A percentile compares a stretch with the other conserved stretches of the same genome.
Evolutionary conservation across 257 asterid species (phyloP).

Genomic region (Solanum gandarillasii): DNA sequence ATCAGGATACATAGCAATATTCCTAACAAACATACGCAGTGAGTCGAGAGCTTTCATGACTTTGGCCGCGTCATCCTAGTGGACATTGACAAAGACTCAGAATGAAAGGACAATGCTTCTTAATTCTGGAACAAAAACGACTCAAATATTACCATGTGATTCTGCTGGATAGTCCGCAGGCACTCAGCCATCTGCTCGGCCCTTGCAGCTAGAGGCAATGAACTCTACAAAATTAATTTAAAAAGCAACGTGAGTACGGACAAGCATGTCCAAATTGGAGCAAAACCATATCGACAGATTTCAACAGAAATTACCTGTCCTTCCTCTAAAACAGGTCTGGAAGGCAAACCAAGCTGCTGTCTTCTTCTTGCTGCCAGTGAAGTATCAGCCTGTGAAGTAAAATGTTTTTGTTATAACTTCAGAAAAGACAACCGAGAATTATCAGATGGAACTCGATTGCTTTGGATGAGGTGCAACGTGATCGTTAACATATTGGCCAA

Average conservation of each 20-base stretch:
- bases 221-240: constrained; percentile 43
- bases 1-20: constrained; percentile 72
- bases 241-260: constrained; percentile 2
- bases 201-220: constrained; percentile 82
- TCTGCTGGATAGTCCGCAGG: constrained; percentile 67
- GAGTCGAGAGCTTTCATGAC: constrained; percentile 84
- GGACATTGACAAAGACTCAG: neutral
- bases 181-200: constrained; percentile 89
- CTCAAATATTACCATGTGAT: constrained; percentile 34
- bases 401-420: neutral
- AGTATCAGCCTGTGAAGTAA: constrained; percentile 41
- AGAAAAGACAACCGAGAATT: neutral
- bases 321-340: constrained; percentile 73
- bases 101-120: neutral
- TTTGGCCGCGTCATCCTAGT: constrained; percentile 73
- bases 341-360: constrained; percentile 71
- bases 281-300: neutral
- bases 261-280: neutral
- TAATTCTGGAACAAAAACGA: neutral
- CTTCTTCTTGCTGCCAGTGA: constrained; percentile 90
- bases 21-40: constrained; percentile 60
- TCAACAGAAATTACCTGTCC: constrained; percentile 36
- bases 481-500: neutral
- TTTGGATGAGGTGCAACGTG: neutral
- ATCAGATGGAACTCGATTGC: neutral